Evolutionary conservation across 106 monocot genomes (phyloP).

Genomic region (Amphibolis antarctica): DNA sequence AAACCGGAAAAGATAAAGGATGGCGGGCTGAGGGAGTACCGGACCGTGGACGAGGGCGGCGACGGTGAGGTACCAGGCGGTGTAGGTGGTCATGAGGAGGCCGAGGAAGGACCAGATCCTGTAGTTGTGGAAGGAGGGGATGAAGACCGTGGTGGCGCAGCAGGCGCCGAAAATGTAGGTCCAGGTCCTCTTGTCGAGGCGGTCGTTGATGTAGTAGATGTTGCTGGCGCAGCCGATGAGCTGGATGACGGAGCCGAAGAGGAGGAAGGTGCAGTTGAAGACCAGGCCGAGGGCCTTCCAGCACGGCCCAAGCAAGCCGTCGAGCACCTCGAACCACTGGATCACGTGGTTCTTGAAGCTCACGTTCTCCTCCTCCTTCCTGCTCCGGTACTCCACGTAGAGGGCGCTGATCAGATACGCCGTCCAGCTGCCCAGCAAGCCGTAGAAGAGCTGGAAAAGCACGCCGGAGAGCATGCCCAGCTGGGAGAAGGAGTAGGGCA

Average conservation of each 20-base stretch:
- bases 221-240: slow-evolving; percentile 46
- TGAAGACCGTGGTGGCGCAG: slow-evolving; percentile 25
- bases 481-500: slow-evolving; percentile 60
- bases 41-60: slow-evolving; percentile 50
- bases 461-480: slow-evolving; percentile 49
- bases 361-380: slow-evolving; percentile 57
- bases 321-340: slow-evolving; percentile 66
- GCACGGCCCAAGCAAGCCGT: slow-evolving; percentile 23
- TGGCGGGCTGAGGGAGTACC: slow-evolving; percentile 5
- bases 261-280: slow-evolving; percentile 7
- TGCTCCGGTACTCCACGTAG: slow-evolving; percentile 43
- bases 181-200: slow-evolving; percentile 32
- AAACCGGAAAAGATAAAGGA: too few relatives aligned
- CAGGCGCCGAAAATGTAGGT: slow-evolving; percentile 27
- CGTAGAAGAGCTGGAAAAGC: slow-evolving; percentile 47
- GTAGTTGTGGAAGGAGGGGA: slow-evolving; percentile 38
- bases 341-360: slow-evolving; percentile 36
- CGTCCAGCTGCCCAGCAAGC: slow-evolving; percentile 56
- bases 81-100: slow-evolving; percentile 65
- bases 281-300: neutral
- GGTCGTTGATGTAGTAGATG: slow-evolving; percentile 38
- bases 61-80: slow-evolving; percentile 62
- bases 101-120: slow-evolving; percentile 50
- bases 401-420: slow-evolving; percentile 60
- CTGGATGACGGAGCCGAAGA: slow-evolving; percentile 60